Percentiles rank a stretch among this genome's conserved stretches.
Evolutionary conservation across 306 rosid species (phyloP).

Genomic region (Sesbania bispinosa): DNA sequence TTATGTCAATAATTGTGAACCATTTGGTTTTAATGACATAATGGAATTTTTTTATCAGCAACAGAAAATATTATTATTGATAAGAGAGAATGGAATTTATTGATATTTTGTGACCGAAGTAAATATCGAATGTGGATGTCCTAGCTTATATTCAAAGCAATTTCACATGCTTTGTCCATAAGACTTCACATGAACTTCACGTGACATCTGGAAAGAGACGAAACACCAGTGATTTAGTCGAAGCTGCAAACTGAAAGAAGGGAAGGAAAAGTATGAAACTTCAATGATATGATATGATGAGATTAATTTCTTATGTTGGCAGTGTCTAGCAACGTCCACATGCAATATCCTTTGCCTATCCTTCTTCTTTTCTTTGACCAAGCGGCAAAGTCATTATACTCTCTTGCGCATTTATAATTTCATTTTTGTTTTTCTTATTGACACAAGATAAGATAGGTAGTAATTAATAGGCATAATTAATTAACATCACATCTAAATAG

Average conservation of each 20-base stretch:
- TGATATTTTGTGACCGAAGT: too few relatives aligned
- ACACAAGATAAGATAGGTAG: too few relatives aligned
- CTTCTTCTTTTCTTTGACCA: too few relatives aligned
- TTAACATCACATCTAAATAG: too few relatives aligned
- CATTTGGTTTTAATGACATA: too few relatives aligned
- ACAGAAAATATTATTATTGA: too few relatives aligned
- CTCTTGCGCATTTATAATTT: too few relatives aligned
- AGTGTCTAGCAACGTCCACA: not conserved
- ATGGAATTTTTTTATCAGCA: too few relatives aligned
- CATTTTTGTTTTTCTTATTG: too few relatives aligned
- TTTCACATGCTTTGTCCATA: not conserved
- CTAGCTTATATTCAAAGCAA: not conserved
- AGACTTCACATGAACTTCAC: slow-evolving; percentile 32
- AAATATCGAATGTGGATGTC: not conserved
- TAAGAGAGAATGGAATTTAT: too few relatives aligned
- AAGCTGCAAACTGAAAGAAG: slow-evolving; percentile 8
- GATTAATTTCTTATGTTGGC: not conserved
- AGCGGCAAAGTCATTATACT: not conserved
- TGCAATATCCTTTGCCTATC: not conserved
- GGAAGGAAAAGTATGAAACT: not conserved
- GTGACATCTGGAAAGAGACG: not conserved
- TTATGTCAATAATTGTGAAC: too few relatives aligned
- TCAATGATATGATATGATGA: not conserved
- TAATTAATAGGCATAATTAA: too few relatives aligned
- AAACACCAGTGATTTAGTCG: not conserved